Percentiles rank a stretch among this genome's conserved stretches.
Evolutionary conservation across 176 grass and related monocot species (phyloP).

Genomic region (Aegilops tauschii): DNA sequence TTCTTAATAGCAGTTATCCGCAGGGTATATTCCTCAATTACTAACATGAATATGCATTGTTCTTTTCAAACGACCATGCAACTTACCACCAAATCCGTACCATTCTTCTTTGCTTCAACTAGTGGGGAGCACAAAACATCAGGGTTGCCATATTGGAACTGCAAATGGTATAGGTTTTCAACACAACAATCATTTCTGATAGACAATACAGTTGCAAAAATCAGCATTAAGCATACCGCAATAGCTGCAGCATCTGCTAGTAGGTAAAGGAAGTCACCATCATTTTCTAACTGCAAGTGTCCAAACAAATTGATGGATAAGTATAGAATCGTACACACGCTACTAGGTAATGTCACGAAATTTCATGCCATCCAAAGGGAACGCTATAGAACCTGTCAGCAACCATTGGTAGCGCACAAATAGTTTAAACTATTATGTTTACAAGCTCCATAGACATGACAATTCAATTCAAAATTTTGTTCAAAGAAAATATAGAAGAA

Average conservation of each 20-base stretch:
- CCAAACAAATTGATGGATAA: neutral
- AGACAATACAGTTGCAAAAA: constrained; percentile 18
- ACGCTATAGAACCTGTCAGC: neutral
- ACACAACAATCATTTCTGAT: constrained; percentile 10
- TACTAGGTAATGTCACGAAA: neutral
- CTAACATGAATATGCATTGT: neutral
- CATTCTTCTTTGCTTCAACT: constrained; percentile 85
- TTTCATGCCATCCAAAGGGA: neutral
- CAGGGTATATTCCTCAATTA: neutral
- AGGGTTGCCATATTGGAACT: constrained; percentile 99
- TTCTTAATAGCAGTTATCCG: neutral
- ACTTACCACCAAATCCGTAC: constrained; percentile 75
- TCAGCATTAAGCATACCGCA: constrained; percentile 60
- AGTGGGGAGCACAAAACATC: constrained; percentile 75
- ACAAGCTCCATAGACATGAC: neutral
- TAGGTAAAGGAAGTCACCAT: constrained; percentile 91
- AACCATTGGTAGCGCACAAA: neutral
- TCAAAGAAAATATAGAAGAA: neutral
- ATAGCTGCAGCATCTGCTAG: constrained; percentile 82
- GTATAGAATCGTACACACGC: neutral
- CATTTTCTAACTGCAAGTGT: constrained; percentile 72
- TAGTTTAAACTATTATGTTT: constrained; percentile 9
- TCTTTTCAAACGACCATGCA: neutral
- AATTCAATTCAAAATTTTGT: neutral
- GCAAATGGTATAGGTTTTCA: constrained; percentile 33